Percentiles rank a stretch among this genome's conserved stretches.
These are phyloP conservation scores for Mycena citricolor DNA, from an alignment of 1,284 basidiomycete species.

Conservation along the genomic window DNA sequence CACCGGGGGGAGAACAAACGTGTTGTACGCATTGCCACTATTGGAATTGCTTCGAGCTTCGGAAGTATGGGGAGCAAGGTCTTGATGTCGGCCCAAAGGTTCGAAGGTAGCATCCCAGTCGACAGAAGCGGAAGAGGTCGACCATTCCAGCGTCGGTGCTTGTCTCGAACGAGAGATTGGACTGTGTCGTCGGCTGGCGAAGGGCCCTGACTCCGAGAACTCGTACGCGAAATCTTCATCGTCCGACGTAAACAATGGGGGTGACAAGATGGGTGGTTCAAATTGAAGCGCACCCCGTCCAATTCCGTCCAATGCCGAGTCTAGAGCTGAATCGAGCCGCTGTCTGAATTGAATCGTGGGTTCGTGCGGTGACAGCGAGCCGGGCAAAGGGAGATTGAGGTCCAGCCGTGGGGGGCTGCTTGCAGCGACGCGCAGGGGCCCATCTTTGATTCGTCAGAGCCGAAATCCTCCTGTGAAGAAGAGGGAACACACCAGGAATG, in stretches of 20 bases:
- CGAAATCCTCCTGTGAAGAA: neutral
- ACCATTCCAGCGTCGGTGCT: too few species aligned
- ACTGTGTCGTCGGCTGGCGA: too few species aligned
- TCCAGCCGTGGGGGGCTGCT: conserved; percentile 20
- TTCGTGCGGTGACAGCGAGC: conserved; percentile 15
- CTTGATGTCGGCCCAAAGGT: too few species aligned
- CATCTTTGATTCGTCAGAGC: conserved; percentile 13
- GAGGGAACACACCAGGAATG: conserved; percentile 15
- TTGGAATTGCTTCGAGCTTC: too few species aligned
- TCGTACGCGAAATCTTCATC: too few species aligned
- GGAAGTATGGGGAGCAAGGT: too few species aligned
- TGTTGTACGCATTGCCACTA: too few species aligned
- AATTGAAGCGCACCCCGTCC: conserved; percentile 16
- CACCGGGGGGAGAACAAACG: conserved; percentile 12
- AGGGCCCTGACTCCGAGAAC: too few species aligned
- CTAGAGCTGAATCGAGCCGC: conserved; percentile 21
- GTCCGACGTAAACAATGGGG: too few species aligned
- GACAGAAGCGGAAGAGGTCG: too few species aligned
- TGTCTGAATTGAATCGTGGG: conserved; percentile 18
- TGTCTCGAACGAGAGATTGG: too few species aligned
- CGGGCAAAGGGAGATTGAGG: conserved; percentile 20
- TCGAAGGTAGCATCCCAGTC: too few species aligned
- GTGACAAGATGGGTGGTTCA: conserved; percentile 13
- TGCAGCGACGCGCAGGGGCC: conserved; percentile 11
- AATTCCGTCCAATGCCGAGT: conserved; percentile 20